Conservation (phyloP, 1,284 basidiomycete species). For the Blastosporella zonata region DNA sequence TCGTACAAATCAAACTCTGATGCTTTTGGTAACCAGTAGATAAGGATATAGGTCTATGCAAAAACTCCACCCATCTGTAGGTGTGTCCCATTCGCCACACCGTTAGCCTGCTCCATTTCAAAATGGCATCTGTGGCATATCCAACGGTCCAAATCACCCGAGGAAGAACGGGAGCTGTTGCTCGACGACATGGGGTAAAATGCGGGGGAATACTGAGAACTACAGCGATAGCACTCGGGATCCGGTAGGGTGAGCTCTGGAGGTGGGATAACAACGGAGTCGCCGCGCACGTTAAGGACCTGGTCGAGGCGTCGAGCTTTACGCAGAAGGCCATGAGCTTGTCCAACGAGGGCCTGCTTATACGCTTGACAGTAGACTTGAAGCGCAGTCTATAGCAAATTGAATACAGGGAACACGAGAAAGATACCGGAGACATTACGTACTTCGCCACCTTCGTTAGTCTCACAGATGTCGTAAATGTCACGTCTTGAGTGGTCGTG, state of each 20-base stretch:
- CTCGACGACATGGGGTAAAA: constrained; percentile 30
- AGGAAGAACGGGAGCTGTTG: constrained; percentile 8
- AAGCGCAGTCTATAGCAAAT: constrained; percentile 64
- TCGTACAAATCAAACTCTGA: constrained; percentile 2
- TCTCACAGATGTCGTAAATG: constrained; percentile 81
- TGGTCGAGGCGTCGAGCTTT: constrained; percentile 82
- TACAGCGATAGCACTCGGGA: constrained; percentile 39
- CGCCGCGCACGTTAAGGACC: constrained; percentile 45
- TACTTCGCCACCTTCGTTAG: constrained; percentile 79
- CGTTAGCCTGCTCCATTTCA: constrained; percentile 13
- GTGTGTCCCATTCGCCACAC: constrained; percentile 7
- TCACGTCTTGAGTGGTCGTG: constrained; percentile 69
- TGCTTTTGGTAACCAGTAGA: neutral
- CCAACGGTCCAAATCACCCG: constrained; percentile 26
- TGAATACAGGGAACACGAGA: constrained; percentile 1
- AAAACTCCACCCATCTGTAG: neutral
- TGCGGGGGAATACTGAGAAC: constrained; percentile 41
- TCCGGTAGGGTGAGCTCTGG: constrained; percentile 25
- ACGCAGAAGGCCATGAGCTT: constrained; percentile 79
- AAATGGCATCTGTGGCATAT: constrained; percentile 56
- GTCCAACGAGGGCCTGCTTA: constrained; percentile 70
- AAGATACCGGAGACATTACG: constrained; percentile 16
- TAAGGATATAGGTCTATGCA: constrained; percentile 10
- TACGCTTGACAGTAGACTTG: constrained; percentile 83
- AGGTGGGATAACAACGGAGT: constrained; percentile 22